Percentiles rank a stretch among this genome's conserved stretches.
phyloP scores from a whole-genome alignment of 2,329 filamentous ascomycete species.

The Phialophora macrospora region DNA sequence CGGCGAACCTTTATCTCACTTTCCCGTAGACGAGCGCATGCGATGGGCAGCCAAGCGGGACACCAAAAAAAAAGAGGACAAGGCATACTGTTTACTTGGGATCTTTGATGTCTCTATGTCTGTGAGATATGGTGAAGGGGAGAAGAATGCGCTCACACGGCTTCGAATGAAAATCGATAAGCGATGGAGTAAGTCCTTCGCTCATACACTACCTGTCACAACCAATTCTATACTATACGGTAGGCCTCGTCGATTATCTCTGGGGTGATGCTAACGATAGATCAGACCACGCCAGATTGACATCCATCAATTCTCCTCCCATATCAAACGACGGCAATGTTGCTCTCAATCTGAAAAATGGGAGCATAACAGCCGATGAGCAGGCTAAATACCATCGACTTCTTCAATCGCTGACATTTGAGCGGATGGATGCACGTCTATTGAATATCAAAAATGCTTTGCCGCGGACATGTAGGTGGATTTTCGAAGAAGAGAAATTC shows the following conservation, averaged over 20 bases:
- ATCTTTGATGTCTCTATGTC: background rate
- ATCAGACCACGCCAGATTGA: background rate
- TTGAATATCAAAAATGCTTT: conserved; percentile 47
- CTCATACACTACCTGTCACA: background rate
- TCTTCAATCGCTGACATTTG: conserved; percentile 45
- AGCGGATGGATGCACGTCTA: conserved; percentile 49
- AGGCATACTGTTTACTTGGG: conserved; percentile 4
- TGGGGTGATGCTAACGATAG: background rate
- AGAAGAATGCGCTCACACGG: background rate
- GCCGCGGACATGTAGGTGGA: conserved; percentile 50
- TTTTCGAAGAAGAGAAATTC: conserved; percentile 46
- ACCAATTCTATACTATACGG: background rate
- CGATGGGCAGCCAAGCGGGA: background rate
- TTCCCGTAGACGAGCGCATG: conserved; percentile 23
- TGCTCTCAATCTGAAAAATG: background rate
- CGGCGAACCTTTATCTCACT: background rate
- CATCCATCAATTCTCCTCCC: background rate
- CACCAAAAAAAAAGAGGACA: background rate
- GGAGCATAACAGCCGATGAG: background rate
- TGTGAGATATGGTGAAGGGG: background rate
- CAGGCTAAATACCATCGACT: background rate
- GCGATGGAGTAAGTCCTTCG: background rate
- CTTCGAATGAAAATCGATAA: background rate
- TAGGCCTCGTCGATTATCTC: background rate
- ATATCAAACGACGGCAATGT: background rate